Evolutionary conservation across 148 eudicot species (phyloP).

Genomic region (Chenopodium quinoa): DNA sequence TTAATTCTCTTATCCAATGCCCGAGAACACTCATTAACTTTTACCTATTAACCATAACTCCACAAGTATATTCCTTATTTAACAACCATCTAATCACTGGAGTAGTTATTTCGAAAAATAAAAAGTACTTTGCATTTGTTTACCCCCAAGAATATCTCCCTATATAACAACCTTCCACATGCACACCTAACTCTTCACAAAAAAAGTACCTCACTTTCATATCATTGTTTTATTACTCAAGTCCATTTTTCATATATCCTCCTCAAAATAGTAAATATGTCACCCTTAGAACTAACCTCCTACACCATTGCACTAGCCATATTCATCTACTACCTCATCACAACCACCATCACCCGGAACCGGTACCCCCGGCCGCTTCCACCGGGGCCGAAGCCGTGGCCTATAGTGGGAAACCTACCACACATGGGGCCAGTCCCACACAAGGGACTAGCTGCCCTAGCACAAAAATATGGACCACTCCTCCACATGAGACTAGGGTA

Average conservation of each 20-base stretch:
- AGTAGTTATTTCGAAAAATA: too few relatives aligned
- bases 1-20: too few relatives aligned
- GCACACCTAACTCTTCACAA: neutral
- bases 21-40: too few relatives aligned
- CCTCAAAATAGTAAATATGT: constrained; percentile 18
- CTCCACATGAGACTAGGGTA: constrained; percentile 68
- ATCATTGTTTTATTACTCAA: neutral
- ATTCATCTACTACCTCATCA: constrained; percentile 31
- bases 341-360: constrained; percentile 15
- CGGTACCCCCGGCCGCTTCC: constrained; percentile 50
- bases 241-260: neutral
- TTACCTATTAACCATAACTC: too few relatives aligned
- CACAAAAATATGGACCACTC: constrained; percentile 64
- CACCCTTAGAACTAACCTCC: constrained; percentile 29
- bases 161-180: neutral
- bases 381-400: constrained; percentile 90
- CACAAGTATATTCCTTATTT: too few relatives aligned
- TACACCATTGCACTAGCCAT: constrained; percentile 34
- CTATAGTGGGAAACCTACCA: constrained; percentile 81
- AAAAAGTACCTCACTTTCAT: too few relatives aligned
- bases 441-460: constrained; percentile 62
- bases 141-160: neutral
- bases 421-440: constrained; percentile 81
- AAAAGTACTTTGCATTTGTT: too few relatives aligned
- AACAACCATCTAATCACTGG: too few relatives aligned